Evolutionary conservation across 106 monocot species (phyloP), one percentile per base, ranked within the genome.

Genomic region (Dendrobium catenatum): DNA sequence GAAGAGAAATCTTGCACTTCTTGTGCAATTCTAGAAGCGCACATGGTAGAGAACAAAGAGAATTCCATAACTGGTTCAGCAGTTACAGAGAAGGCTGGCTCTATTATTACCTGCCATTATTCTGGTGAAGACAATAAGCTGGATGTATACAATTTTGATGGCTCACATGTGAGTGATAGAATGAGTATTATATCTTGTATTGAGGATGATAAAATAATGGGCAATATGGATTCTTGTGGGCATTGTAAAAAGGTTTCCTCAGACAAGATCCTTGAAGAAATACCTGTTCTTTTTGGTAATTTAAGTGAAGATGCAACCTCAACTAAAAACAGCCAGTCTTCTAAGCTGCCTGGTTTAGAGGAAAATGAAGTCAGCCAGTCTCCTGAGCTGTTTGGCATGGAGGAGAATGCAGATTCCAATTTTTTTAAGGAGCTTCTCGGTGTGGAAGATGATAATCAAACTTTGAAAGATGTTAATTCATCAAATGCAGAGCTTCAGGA

Each of bases 391-490:
- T 72, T 17, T 27, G 48, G 72, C 46, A 48, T 82, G 79, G 85
- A 94, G 77, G 87, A 85, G 47, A 88, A 73, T 26, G 47, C 75
- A 46, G 82, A 76, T 42, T 10, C 73, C 26, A 78, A 77, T 49
- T 75, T 76, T 76, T 76, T 76, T 27, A 41, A 80, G 51, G 44
- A 51, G 26, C 72, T 46, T 68, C 70, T 80, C 5, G 43, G 76
- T 15, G 27, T 27, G n/a, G 76, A 76, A 51, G 76, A 49, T 51
- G 48, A 48, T 18, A 51, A 76, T 49, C 76, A 76, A 29, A 49
- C 3, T 76, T 13, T 15, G 9, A 26, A 24, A 76, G 5, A 72
- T 37, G 67, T 64, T 46, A 26, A 81, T 75, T 72, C 73, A 48
- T 73, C 77, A 48, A 77, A 19, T 81, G 16, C 42, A 47, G 72